Percentiles rank a stretch among this genome's conserved stretches.
phyloP scores from a whole-genome alignment of 2,329 filamentous ascomycete species.

The Parastagonospora avenae region DNA sequence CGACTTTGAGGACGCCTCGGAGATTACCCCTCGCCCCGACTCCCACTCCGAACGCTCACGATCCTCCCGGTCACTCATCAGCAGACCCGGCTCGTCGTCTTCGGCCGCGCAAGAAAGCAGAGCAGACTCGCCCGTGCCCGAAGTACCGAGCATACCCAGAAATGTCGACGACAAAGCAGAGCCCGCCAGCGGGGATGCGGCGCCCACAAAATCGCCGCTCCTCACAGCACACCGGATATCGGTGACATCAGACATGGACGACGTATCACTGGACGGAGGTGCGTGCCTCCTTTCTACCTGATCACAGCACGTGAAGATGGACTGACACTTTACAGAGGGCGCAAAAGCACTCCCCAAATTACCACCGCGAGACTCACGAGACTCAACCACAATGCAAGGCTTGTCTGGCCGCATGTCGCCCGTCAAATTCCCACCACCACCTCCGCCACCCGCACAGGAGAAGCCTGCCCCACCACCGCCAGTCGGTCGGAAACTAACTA shows the following conservation, averaged over 20 bases:
- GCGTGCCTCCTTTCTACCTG: constrained; percentile 45
- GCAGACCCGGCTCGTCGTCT: constrained; percentile 39
- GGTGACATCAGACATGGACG: constrained; percentile 61
- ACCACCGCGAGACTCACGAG: constrained; percentile 56
- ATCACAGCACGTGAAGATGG: neutral
- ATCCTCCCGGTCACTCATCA: constrained; percentile 61
- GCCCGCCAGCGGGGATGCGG: constrained; percentile 17
- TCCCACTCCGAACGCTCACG: constrained; percentile 48
- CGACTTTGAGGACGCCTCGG: constrained; percentile 80
- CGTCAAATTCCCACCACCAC: constrained; percentile 55
- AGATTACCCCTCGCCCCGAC: constrained; percentile 54
- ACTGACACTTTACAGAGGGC: constrained; percentile 32
- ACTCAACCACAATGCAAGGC: constrained; percentile 61
- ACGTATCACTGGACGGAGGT: constrained; percentile 68
- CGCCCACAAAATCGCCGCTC: constrained; percentile 56
- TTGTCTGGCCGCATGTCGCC: constrained; percentile 74
- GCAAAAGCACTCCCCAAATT: constrained; percentile 56
- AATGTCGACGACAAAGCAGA: constrained; percentile 15
- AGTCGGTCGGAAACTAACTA: constrained; percentile 73
- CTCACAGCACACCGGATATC: constrained; percentile 61
- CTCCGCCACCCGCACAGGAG: constrained; percentile 37
- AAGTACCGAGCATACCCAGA: constrained; percentile 18
- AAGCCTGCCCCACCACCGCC: constrained; percentile 32
- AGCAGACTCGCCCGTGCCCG: constrained; percentile 27
- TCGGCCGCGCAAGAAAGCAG: constrained; percentile 33